Evolutionary conservation across 768 basidiomycete species (phyloP).

Genomic region (Hirschioporus abietinus): DNA sequence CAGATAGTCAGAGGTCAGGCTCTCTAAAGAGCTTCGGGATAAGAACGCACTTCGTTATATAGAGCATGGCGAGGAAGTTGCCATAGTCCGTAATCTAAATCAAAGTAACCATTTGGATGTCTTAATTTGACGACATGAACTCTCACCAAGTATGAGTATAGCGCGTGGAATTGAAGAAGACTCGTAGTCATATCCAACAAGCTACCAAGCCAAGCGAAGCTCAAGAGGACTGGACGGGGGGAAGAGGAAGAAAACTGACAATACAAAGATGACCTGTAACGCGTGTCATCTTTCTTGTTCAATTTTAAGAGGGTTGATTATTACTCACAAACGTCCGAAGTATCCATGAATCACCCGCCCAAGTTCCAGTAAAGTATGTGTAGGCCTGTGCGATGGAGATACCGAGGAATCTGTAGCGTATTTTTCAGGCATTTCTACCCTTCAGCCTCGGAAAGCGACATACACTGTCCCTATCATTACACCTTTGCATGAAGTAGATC

Average conservation of each 20-base stretch:
- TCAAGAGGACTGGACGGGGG: not conserved
- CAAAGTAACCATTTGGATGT: not conserved
- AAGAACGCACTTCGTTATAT: not conserved
- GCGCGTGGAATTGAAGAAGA: not conserved
- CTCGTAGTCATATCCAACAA: not conserved
- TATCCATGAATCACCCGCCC: not conserved
- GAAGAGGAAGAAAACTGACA: not conserved
- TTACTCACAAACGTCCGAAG: not conserved
- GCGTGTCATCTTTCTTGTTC: not conserved
- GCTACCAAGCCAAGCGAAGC: not conserved
- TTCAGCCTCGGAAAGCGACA: not conserved
- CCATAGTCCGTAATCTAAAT: not conserved
- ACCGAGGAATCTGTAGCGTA: not conserved
- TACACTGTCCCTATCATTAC: not conserved
- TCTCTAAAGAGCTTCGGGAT: not conserved
- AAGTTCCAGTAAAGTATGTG: not conserved
- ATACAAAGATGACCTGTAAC: not conserved
- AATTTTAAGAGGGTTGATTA: not conserved
- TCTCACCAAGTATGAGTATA: not conserved
- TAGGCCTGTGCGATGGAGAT: not conserved
- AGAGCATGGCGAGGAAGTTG: not conserved
- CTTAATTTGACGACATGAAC: not conserved
- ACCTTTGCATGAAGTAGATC: not conserved
- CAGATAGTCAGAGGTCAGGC: not conserved
- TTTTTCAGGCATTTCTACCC: not conserved